Evolutionary conservation across 768 basidiomycete genomes (phyloP), one percentile per base, ranked within the genome.

Genomic region (Mycena capillaripes): DNA sequence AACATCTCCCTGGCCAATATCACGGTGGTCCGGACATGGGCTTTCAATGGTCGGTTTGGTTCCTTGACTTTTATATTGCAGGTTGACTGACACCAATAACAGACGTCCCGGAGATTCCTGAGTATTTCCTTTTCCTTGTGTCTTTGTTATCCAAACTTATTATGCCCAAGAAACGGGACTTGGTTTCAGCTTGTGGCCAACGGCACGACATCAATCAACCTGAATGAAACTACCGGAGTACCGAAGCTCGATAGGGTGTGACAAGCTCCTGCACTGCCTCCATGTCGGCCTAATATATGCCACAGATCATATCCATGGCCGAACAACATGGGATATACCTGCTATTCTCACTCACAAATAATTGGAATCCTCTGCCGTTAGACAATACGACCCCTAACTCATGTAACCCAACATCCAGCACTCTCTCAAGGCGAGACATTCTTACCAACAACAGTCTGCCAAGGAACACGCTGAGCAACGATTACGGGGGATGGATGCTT

Each of bases 11-110:
- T 85, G 3, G 78, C 83, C 16, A 90, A 89, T 10, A 85, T 91
- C 73, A 89, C 82, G 44, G 91, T 91, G 25, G 87, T 93, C 32
- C 85, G 92, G 48, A 83, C 89, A 4, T 94, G 93, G 93, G 93
- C 87, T 21, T 93, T 93, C 79, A 93, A 93, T 80, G 92, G 91
- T 88, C 46, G 42, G 78, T 62, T 19, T 55, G n/a, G n/a, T 30
- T 58, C 30, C 53, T 46, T 40, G 36, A 29, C 29, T 67, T 64
- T 19, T 44, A n/a, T n/a, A n/a, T n/a, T n/a, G n/a, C n/a, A 10
- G 23, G 11, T n/a, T 61, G 23, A 63, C 46, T 66, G 14, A 42
- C 62, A 4, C 16, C 46, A 52, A 48, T 19, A 2, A 50, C 38
- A 74, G 73, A 74, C n/a, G 73, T 74, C 52, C 21, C 73, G n/a